Conservation (phyloP, 768 basidiomycete species). For the Russula sp. region DNA sequence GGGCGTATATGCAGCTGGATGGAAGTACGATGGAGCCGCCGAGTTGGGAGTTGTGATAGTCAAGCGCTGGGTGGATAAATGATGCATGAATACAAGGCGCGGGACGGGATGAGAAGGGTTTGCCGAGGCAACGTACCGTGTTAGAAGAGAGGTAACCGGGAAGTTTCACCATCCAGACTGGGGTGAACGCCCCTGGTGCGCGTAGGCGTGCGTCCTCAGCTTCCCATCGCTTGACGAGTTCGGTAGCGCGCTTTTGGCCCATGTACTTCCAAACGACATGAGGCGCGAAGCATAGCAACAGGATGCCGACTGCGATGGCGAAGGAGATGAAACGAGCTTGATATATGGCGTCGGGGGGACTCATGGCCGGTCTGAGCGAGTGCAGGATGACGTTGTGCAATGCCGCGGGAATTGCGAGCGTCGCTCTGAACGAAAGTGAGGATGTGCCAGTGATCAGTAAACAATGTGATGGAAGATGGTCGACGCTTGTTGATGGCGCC, state of each 20-base stretch:
- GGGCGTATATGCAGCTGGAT: slow-evolving; percentile 38
- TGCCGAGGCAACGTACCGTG: slow-evolving; percentile 28
- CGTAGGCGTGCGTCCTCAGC: slow-evolving; percentile 31
- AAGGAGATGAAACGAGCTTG: slow-evolving; percentile 34
- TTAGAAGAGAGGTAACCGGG: slow-evolving; percentile 34
- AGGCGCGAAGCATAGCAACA: slow-evolving; percentile 36
- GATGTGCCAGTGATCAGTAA: not conserved
- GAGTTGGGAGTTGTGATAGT: slow-evolving; percentile 33
- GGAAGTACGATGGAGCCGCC: slow-evolving; percentile 31
- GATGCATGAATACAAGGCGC: not conserved
- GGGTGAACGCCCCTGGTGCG: slow-evolving; percentile 24
- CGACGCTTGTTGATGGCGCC: too few species aligned
- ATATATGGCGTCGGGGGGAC: slow-evolving; percentile 16
- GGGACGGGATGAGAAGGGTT: not conserved
- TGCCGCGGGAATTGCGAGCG: slow-evolving; percentile 35
- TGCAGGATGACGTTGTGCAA: slow-evolving; percentile 32
- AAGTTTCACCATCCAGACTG: slow-evolving; percentile 37
- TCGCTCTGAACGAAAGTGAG: slow-evolving; percentile 26
- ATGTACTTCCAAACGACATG: slow-evolving; percentile 40
- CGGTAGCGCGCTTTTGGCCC: slow-evolving; percentile 34
- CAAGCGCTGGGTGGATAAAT: slow-evolving; percentile 30
- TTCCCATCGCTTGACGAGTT: slow-evolving; percentile 36
- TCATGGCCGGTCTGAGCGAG: slow-evolving; percentile 21
- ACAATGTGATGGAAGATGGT: not conserved
- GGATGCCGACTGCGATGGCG: slow-evolving; percentile 32